Evolutionary conservation across 129 eudicot genomes (phyloP), one percentile per base, ranked within the genome.

Genomic region (Flaveria robusta): DNA sequence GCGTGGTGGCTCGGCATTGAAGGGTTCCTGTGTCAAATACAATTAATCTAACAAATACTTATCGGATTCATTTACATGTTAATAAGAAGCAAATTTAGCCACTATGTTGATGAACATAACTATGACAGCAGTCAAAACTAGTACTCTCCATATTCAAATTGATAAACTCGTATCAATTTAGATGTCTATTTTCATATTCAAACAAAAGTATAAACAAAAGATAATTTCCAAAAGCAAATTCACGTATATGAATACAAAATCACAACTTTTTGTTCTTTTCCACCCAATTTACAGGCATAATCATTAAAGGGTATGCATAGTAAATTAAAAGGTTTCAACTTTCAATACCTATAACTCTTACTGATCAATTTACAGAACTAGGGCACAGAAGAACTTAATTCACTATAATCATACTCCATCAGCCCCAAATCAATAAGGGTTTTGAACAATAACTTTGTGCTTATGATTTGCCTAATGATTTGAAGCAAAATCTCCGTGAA

Each of bases 1-100:
- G 45, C 98, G 94, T 27, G 87, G 90, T 59, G 98, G 94, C 86
- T 92, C 98, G 0, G 98, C 98, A 88, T 92, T 92, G 80, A 90
- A 92, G 34, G 98, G 98, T 77, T 84, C 90, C 98, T 92, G 86
- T 65, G 81, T 59, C 82, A 66, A 77, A 81, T 19, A 77, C n/a
- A 14, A 79, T 24, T 19, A 80, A 20, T 41, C 8, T 15, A 37
- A 68, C 1, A 19, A 5, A 20, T 47, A 19, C 66, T 55, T 31
- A 46, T 45, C n/a, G 15, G 31, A 24, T 68, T 24, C 1, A n/a
- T 4, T 22, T 14, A 23, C 65, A 29, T 43, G 16, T 64, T 13
- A 18, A 18, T 10, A 8, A 63, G 26, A 63, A 27, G 34, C 7
- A 14, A 27, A 26, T 46, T n/a, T 12, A 7, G 37, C 55, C 51